Base-by-base conservation (phyloP, 805 yeast genomes). In the Millerago galiae region DNA sequence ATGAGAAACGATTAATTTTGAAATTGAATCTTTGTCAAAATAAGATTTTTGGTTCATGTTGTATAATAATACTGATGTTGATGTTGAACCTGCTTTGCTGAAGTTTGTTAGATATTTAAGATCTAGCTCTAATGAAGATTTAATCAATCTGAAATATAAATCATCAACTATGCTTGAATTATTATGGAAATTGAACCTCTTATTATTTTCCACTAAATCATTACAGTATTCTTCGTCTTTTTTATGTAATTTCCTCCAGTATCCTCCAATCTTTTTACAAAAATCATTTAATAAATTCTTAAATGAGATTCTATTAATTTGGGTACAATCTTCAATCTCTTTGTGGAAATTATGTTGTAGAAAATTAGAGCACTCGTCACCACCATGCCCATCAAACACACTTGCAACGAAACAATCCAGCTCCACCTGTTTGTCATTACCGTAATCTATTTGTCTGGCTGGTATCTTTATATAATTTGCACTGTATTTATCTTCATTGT, bases 371-470 rank as follows among this genome's bases (percentile, higher is more conserved):
- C 95, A 86, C 41, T 81, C 80, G 18, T 70, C 71, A 17, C 96
- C 95, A 8, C 98, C 99, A 63, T 93, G 99, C 9, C 99, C 99
- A 63, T 93, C 99, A 61, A 85, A 89, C 2, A 93, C 73, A 36
- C 78, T 77, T 54, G 86, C 80, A 50, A 77, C 78, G 64, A 91
- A 84, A 15, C 81, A 78, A 31, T 49, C 49, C 25, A 37, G 8
- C 25, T 44, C 17, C 35, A 54, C 38, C 4, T 31, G 38, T 32
- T 49, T 49, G 31, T 44, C 38, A 42, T 49, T 40, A 5, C 58
- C 61, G 49, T 52, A 52, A 46, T 63, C 52, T 38, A 50, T 18
- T 39, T 49, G 28, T 41, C 34, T 41, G 15, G 63, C 50, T 1
- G 78, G 79, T 24, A 77, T 56, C 13, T 68, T 63, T 31, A 87